These are phyloP conservation scores for Colletotrichum navitas DNA, from an alignment of 2,329 filamentous ascomycete genomes.

Conservation along the genomic window DNA sequence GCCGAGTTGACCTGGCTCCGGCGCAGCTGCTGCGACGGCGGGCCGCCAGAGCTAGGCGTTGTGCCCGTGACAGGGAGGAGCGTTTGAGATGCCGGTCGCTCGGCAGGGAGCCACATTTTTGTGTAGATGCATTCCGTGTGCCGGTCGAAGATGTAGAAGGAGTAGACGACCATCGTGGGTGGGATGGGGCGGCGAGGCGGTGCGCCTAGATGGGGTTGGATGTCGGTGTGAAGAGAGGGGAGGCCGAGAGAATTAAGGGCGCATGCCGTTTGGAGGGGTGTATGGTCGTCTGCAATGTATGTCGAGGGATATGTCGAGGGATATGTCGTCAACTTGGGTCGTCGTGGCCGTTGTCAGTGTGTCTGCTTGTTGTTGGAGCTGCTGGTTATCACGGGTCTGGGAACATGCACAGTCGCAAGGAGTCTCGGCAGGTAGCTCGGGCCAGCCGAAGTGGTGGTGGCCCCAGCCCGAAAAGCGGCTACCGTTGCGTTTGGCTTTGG, in stretches of 20 bases:
- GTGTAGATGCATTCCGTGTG: constrained; percentile 99
- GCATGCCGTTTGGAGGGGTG: constrained; percentile 16
- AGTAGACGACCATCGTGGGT: constrained; percentile 87
- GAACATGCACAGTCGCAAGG: constrained; percentile 11
- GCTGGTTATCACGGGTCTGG: constrained; percentile 13
- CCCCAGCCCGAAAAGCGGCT: constrained; percentile 26
- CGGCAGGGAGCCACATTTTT: constrained; percentile 78
- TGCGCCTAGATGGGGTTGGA: constrained; percentile 8
- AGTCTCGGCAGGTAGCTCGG: constrained; percentile 7
- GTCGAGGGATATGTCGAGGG: no score
- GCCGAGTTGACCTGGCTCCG: constrained; percentile 46
- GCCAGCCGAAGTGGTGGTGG: constrained; percentile 24
- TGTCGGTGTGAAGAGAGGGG: not conserved
- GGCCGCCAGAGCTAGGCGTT: constrained; percentile 37
- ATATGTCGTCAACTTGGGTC: not conserved
- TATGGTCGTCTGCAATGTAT: not conserved
- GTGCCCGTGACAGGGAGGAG: constrained; percentile 53
- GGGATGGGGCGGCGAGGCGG: constrained; percentile 13
- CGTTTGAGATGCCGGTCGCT: constrained; percentile 56
- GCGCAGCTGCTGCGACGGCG: constrained; percentile 32
- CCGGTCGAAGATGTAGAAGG: constrained; percentile 98
- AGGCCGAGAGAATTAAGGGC: constrained; percentile 11
- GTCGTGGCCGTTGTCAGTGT: not conserved
- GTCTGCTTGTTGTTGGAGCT: constrained; percentile 1
- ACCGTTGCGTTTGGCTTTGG: constrained; percentile 14